Evolutionary conservation across 2,329 filamentous ascomycete genomes (phyloP).

Genomic region (Aspergillus novoparasiticus): DNA sequence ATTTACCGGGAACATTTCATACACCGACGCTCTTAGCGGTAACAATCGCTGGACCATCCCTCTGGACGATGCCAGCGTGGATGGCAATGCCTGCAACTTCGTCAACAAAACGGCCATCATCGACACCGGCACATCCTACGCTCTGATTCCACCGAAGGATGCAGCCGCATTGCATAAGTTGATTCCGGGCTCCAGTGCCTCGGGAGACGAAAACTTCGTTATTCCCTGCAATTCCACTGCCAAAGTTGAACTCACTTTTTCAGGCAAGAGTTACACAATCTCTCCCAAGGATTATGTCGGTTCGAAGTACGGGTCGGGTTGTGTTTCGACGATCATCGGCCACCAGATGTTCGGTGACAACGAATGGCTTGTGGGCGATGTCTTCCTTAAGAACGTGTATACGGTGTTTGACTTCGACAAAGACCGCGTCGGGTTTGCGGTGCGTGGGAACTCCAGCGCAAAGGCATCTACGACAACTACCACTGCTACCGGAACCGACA

Average conservation of each 20-base stretch:
- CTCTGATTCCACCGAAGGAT: slow-evolving; percentile 70
- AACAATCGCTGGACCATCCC: slow-evolving; percentile 72
- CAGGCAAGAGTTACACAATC: slow-evolving; percentile 66
- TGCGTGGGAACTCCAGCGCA: slow-evolving; percentile 13
- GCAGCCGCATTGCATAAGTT: slow-evolving; percentile 68
- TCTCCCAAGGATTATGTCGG: slow-evolving; percentile 72
- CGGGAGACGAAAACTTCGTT: slow-evolving; percentile 64
- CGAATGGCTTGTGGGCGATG: slow-evolving; percentile 80
- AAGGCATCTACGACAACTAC: slow-evolving; percentile 18
- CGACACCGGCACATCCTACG: slow-evolving; percentile 81
- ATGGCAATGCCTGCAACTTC: slow-evolving; percentile 61
- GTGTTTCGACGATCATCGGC: slow-evolving; percentile 73
- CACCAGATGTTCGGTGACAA: slow-evolving; percentile 63
- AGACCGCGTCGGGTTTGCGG: slow-evolving; percentile 41
- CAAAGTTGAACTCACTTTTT: slow-evolving; percentile 67
- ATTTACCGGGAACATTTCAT: slow-evolving; percentile 69
- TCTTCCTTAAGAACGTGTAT: slow-evolving; percentile 90
- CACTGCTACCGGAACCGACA: slow-evolving; percentile 13
- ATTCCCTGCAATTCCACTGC: slow-evolving; percentile 72
- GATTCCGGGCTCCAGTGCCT: slow-evolving; percentile 63
- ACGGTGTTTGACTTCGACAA: slow-evolving; percentile 77
- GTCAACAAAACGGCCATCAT: slow-evolving; percentile 66
- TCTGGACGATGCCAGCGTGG: slow-evolving; percentile 66
- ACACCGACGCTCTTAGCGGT: slow-evolving; percentile 57
- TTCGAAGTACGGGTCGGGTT: slow-evolving; percentile 37